Conservation (phyloP, 83 land plant genomes). For the Larix sibirica region DNA sequence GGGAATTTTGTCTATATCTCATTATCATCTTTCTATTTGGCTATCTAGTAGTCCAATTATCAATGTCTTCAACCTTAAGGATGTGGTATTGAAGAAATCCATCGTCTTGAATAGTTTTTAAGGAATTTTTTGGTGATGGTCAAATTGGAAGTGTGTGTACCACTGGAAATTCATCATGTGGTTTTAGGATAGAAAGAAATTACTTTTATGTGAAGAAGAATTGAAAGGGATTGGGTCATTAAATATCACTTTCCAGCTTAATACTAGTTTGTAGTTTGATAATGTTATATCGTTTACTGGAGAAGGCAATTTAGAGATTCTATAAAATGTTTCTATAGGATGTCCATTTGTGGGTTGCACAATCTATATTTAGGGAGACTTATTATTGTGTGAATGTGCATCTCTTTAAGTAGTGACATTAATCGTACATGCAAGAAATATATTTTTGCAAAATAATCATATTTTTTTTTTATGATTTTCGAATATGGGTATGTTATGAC, state of each 20-base stretch:
- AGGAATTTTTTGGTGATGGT: not conserved
- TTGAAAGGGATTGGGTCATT: constrained; percentile 21
- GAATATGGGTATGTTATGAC: not conserved
- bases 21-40: not conserved
- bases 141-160: not conserved
- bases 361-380: too few relatives aligned
- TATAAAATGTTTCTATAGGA: not conserved
- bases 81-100: too few relatives aligned
- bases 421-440: too few relatives aligned
- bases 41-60: not conserved
- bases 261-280: too few relatives aligned
- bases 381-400: too few relatives aligned
- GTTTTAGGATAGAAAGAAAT: not conserved
- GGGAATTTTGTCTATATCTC: constrained; percentile 5
- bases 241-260: too few relatives aligned
- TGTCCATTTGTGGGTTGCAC: too few relatives aligned
- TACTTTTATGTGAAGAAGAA: constrained; percentile 42
- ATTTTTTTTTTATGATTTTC: too few relatives aligned
- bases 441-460: too few relatives aligned
- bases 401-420: not conserved
- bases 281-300: too few relatives aligned
- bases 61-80: not conserved
- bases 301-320: too few relatives aligned
- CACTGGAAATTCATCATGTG: not conserved
- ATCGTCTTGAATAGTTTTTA: not conserved